Evolutionary conservation across 2,329 filamentous ascomycete species (phyloP), one percentile per base, ranked within the genome.

Genomic region (Colletotrichum liriopes): DNA sequence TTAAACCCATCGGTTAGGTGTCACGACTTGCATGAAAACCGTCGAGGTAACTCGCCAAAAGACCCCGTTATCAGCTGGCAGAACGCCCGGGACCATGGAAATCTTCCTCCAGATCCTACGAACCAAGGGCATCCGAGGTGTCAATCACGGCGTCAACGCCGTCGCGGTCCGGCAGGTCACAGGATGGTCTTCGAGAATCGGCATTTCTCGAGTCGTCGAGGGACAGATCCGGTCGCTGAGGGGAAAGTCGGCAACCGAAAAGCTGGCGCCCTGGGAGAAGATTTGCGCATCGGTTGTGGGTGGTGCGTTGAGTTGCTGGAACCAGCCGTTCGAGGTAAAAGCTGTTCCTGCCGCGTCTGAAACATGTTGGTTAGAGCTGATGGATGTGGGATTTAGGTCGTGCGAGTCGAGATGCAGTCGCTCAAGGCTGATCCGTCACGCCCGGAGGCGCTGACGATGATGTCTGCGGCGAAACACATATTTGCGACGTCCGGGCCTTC

Each of bases 21-120:
- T 74, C 14, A 74, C 73, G 18, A 73, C 66, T 4, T 73, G 73
- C 55, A 73, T 73, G 66, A 73, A 74, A 61, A 74, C 73, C 3
- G 67, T 74, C 9, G 71, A 73, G 2, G 66, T 73, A 12, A 73
- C 73, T 3, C 59, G 73, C 8, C 47, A 47, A 16, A 73, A 71
- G 39, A 55, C 35, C n/a, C 35, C 45, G 1, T 23, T 20, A 3
- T 26, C 56, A 5, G 66, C 56, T 11, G 62, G 32, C 39, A 59
- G 37, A 16, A 54, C 54, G 12, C 71, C 71, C 12, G 67, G 71
- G 7, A 71, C 66, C 20, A 65, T 74, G 66, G 62, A 60, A 26
- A 62, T 65, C 3, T 74, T 74, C 41, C 26, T 73, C 58, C 37
- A 73, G n/a, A 73, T 74, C 41, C 41, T 74, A 18, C 47, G 66